phyloP scores from a whole-genome alignment of 2,329 filamentous ascomycete species.

The Dactylellina parvicollis region DNA sequence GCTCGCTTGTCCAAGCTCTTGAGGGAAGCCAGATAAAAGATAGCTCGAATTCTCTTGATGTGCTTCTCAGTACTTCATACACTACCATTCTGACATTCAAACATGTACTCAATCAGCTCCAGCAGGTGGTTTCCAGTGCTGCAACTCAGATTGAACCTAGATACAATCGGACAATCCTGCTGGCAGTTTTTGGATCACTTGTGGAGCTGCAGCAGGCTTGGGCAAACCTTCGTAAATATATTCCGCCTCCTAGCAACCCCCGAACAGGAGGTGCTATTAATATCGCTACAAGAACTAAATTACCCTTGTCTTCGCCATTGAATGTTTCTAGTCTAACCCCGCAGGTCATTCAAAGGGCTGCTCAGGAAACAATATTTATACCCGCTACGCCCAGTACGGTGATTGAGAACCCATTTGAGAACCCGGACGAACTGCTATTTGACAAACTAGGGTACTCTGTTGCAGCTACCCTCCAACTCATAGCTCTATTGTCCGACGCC shows the following conservation, averaged over 20 bases:
- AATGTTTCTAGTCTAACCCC: constrained; percentile 7
- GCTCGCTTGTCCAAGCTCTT: constrained; percentile 56
- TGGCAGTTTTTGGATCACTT: constrained; percentile 58
- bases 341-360: not conserved
- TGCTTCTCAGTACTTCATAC: constrained; percentile 56
- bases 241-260: constrained; percentile 34
- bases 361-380: constrained; percentile 37
- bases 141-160: constrained; percentile 54
- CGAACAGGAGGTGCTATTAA: constrained; percentile 13
- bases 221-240: constrained; percentile 55
- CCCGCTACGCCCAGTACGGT: constrained; percentile 48
- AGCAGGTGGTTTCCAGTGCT: constrained; percentile 53
- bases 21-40: constrained; percentile 56
- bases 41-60: constrained; percentile 55
- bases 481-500: constrained; percentile 56
- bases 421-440: constrained; percentile 56
- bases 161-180: constrained; percentile 56
- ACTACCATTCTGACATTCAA: constrained; percentile 57
- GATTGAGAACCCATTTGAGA: constrained; percentile 51
- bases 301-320: constrained; percentile 27
- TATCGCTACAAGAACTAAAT: constrained; percentile 22
- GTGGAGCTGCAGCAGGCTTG: constrained; percentile 58
- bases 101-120: constrained; percentile 56
- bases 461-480: constrained; percentile 54
- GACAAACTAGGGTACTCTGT: constrained; percentile 57